Evolutionary conservation across 2,329 filamentous ascomycete genomes (phyloP), one percentile per base, ranked within the genome.

Genomic region (Fragosphaeria purpurea): DNA sequence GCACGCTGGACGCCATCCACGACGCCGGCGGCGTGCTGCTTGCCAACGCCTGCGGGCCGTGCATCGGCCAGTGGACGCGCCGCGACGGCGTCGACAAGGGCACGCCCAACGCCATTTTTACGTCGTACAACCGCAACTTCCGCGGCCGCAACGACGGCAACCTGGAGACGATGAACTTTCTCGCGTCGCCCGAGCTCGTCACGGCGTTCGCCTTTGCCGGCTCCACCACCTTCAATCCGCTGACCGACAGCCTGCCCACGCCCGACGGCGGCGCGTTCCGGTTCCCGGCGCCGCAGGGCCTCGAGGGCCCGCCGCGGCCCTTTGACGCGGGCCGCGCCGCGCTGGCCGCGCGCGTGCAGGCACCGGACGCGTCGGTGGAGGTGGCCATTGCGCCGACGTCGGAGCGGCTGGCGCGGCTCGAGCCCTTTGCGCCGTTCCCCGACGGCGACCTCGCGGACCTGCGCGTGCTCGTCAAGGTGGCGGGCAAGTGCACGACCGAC

Each of bases 71-170:
- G 70, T 98, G 93, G 93, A 87, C 86, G 64, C 84, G 93, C 52
- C 91, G 87, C 13, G 93, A 97, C 63, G 86, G 83, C 30, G 79
- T 94, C 13, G 67, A 72, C 53, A 95, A 95, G 71, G 90, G 89
- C 55, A 87, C 90, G 52, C 74, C 80, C 49, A 98, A 98, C 64
- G 93, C 93, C 55, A 97, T 98, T 61, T 80, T 98, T 62, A 91
- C 89, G 8, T 96, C 90, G 1, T 98, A 96, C 74, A 98, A 98
- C 77, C 87, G 93, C 54, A 98, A 98, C 72, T 98, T 98, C 75
- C 87, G 87, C 47, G 91, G 88, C 54, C 86, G 93, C 57, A 98
- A 98, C 66, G 93, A 98, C 63, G 93, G 93, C 55, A 98, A 98
- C 73, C 83, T 87, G 30, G 83, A 85, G 41, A 98, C 93, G 7